A percentile compares a stretch with the other conserved stretches of the same genome.
Evolutionary conservation across 2,329 filamentous ascomycete genomes (phyloP).

Genomic region (Scleromitrula shiraiana): DNA sequence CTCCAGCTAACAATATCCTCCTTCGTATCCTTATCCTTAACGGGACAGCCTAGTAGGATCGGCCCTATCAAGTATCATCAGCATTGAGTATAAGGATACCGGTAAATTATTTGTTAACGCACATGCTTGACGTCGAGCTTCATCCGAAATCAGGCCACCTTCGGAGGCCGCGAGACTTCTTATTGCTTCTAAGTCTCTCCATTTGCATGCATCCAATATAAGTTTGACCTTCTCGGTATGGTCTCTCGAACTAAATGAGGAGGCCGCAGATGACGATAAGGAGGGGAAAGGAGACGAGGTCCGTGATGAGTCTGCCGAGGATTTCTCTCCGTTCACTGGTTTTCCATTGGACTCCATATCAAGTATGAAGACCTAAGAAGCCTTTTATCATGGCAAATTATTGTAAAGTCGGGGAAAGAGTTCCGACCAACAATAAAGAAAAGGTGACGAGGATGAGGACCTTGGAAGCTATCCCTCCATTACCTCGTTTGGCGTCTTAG

Average conservation of each 20-base stretch:
- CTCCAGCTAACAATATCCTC: conserved; percentile 25
- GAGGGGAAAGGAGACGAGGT: conserved; percentile 10
- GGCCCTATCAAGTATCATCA: conserved; percentile 46
- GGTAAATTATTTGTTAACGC: conserved; percentile 34
- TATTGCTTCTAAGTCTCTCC: conserved; percentile 48
- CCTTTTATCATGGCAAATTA: conserved; percentile 18
- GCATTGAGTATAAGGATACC: not conserved
- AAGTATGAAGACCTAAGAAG: conserved; percentile 20
- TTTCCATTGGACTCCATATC: conserved; percentile 26
- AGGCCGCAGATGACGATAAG: too few relatives aligned
- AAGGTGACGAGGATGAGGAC: not conserved
- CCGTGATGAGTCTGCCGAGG: conserved; percentile 4
- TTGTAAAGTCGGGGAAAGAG: not conserved
- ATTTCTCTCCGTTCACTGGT: conserved; percentile 15
- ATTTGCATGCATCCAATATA: conserved; percentile 53
- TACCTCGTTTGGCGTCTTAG: not conserved
- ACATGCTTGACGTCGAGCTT: conserved; percentile 70
- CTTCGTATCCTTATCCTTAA: conserved; percentile 13
- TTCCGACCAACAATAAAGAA: not conserved
- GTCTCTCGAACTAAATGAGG: not conserved
- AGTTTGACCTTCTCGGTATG: conserved; percentile 33
- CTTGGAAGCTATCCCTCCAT: not conserved
- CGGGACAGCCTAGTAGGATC: conserved; percentile 41
- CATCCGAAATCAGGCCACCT: conserved; percentile 61
- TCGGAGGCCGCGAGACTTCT: conserved; percentile 50